Base-by-base conservation (phyloP, 306 rosid genomes). In the Potentilla sterilis region DNA sequence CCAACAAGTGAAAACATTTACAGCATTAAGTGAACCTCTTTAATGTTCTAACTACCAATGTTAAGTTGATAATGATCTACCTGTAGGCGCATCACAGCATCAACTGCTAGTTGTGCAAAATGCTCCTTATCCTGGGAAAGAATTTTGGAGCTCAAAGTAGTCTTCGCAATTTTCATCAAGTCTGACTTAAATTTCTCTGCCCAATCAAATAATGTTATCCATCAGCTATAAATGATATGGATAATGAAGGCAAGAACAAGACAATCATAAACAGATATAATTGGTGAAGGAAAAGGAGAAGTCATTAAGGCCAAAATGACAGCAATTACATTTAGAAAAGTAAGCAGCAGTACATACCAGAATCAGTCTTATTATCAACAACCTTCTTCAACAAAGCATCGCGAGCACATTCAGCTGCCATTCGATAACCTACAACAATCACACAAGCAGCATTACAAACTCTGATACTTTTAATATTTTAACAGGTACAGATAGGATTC, bases 111-210 rank as follows among this genome's bases (percentile, higher is more conserved):
- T 74, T 85, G 86, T 41, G 91, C 98, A 83, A 96, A 96, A 78
- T 96, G 97, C 24, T 90, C 99, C 79, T 96, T 96, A 72, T 96
- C 98, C 77, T 89, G 98, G 9, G 97, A 96, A 57, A 96, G 96
- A 85, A 96, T 96, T 87, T 96, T 96, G 65, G 99, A 96, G 80
- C 99, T 89, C 90, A 96, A 77, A 73, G 99, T 96, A 77, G 98
- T 96, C 98, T 73, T 96, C 35, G 98, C 99, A 75, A 96, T 92
- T 86, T 89, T 92, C 98, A 96, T 84, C 85, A 92, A 86, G 87
- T 95, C 98, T 43, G 89, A 81, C 82, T 90, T 92, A 85, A 95
- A 92, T 80, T 80, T 88, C 79, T 88, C 97, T 94, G 93, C 84
- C 82, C 10, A 83, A 55, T 28, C 44, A 73, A 85, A 61, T 9